These are phyloP conservation scores for Drosera spatulata DNA, from an alignment of 179 eudicot species.

Conservation along the genomic window DNA sequence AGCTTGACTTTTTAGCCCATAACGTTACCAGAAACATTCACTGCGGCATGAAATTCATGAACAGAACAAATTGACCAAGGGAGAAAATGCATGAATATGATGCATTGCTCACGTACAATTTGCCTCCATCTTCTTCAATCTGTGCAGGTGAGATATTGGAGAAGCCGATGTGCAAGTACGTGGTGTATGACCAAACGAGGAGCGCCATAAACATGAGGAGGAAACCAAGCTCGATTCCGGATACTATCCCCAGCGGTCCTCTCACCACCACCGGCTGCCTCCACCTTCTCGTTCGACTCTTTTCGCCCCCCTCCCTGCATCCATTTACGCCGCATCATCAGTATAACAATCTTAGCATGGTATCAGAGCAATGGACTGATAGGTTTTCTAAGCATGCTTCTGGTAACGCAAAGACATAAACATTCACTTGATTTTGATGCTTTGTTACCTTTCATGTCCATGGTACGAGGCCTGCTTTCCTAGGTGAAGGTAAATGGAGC, in stretches of 20 bases:
- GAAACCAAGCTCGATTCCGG: slow-evolving; percentile 50
- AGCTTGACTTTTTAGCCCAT: too few species aligned
- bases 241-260: slow-evolving; percentile 60
- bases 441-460: background rate
- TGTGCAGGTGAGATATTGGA: slow-evolving; percentile 20
- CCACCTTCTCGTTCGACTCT: slow-evolving; percentile 17
- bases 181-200: slow-evolving; percentile 38
- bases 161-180: slow-evolving; percentile 28
- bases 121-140: slow-evolving; percentile 3
- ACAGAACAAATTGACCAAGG: background rate
- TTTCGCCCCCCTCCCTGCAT: background rate
- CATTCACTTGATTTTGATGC: too few species aligned
- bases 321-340: background rate
- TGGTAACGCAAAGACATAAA: too few species aligned
- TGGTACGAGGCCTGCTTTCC: slow-evolving; percentile 14
- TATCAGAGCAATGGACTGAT: too few species aligned
- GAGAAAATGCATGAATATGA: background rate
- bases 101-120: background rate
- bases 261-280: slow-evolving; percentile 36
- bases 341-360: too few species aligned
- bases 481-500: slow-evolving; percentile 45
- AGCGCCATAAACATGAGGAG: slow-evolving; percentile 45
- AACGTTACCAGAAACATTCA: too few species aligned
- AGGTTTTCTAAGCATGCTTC: too few species aligned
- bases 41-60: background rate